Percentiles rank a stretch among this genome's conserved stretches.
phyloP scores from a whole-genome alignment of 1,139 yeast genomes.

The Kodamaea alishanica region DNA sequence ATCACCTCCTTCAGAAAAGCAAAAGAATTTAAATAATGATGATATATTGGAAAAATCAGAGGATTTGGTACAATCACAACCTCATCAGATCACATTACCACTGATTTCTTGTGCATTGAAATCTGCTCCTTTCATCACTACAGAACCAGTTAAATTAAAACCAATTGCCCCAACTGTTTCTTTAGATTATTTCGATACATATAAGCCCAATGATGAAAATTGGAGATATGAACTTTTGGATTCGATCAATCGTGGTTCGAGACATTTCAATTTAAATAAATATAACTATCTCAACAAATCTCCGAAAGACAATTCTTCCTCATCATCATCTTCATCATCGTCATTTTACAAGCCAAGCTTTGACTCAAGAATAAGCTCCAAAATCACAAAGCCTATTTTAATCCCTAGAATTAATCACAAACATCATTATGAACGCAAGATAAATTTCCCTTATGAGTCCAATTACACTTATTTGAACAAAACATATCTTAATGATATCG shows the following conservation, averaged over 20 bases:
- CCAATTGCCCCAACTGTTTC: constrained; percentile 45
- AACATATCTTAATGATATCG: constrained; percentile 44
- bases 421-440: constrained; percentile 30
- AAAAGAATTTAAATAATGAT: background rate
- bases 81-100: constrained; percentile 29
- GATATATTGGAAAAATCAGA: background rate
- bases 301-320: constrained; percentile 8
- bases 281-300: constrained; percentile 29
- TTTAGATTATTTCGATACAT: constrained; percentile 46
- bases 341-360: constrained; percentile 33
- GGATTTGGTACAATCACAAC: background rate
- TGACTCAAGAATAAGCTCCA: constrained; percentile 39
- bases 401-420: constrained; percentile 22
- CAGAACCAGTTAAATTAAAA: constrained; percentile 25
- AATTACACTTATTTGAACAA: constrained; percentile 50
- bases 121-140: constrained; percentile 21
- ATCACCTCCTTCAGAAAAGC: constrained; percentile 11
- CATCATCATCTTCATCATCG: constrained; percentile 9
- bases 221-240: constrained; percentile 46
- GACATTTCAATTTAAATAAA: constrained; percentile 28
- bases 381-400: constrained; percentile 28
- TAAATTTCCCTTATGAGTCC: constrained; percentile 54
- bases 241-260: constrained; percentile 32
- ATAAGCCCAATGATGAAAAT: constrained; percentile 46
- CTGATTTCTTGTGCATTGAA: constrained; percentile 41